phyloP scores from a whole-genome alignment of 768 basidiomycete genomes.

The Tephrocybe rancida region DNA sequence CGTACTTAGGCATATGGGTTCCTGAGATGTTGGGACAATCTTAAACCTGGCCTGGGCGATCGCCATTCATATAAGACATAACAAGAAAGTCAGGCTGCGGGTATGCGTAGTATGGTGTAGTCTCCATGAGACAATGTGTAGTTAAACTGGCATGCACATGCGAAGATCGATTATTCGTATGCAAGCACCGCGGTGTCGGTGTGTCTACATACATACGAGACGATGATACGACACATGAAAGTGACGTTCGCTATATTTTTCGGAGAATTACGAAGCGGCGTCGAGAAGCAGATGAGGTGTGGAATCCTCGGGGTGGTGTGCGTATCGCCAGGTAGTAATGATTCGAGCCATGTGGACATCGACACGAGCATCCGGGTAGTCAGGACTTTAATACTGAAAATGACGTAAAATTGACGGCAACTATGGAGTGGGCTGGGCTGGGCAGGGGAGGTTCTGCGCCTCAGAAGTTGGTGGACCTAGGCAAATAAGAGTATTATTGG shows the following conservation, averaged over 20 bases:
- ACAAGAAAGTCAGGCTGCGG: neutral
- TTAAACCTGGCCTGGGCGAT: too few species aligned
- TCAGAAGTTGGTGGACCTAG: neutral
- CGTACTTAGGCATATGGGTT: neutral
- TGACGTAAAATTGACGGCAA: conserved; percentile 10
- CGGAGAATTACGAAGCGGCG: neutral
- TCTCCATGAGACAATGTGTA: conserved; percentile 2
- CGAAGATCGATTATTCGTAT: too few species aligned
- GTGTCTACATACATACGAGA: too few species aligned
- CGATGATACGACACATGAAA: neutral
- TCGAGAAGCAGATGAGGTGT: neutral
- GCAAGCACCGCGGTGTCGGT: neutral
- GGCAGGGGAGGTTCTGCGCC: conserved; percentile 4
- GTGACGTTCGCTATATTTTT: neutral
- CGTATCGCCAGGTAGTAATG: neutral
- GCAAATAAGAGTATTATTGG: neutral
- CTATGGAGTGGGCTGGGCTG: neutral
- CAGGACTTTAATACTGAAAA: neutral
- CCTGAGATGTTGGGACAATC: neutral
- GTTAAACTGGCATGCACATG: too few species aligned
- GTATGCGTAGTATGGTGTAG: neutral
- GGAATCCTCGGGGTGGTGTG: neutral
- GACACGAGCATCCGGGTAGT: conserved; percentile 3
- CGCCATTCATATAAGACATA: neutral
- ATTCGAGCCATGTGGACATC: neutral